Base-by-base conservation (phyloP, 345 rosid genomes). In the Eucalyptus globulus region DNA sequence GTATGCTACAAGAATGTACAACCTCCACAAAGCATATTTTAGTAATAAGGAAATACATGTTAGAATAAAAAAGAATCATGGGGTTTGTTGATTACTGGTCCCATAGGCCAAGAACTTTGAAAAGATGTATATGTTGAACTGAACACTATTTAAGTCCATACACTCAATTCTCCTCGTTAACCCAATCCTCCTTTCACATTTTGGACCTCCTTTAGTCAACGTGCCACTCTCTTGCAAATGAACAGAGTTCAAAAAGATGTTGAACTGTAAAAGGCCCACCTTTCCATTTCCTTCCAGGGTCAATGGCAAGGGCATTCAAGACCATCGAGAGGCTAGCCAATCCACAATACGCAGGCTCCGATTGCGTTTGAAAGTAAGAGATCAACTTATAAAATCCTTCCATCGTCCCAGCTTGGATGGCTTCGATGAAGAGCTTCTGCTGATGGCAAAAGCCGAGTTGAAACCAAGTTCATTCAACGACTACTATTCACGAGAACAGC, bases 291-390 rank as follows among this genome's bases (percentile, higher is more conserved):
- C 97, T 76, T 8, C 96, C 93, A 1, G 99, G 99, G 44, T 97
- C 99, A 87, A 97, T 96, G 27, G 98, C 94, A 76, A 97, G 99
- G 54, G 99, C 92, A 92, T 97, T 97, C 94, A 97, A 80, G 88
- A 97, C 97, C 97, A 97, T 93, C 43, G 98, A 93, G 87, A 97
- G 98, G 89, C 95, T 97, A 49, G 99, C 99, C 89, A 96, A 90
- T 44, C 99, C 99, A 91, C 98, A 97, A 91, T 93, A 96, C 0
- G 97, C 97, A 44, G 98, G 98, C 94, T 97, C 99, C 2, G 98
- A 97, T 80, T 97, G 99, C 8, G 99, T 97, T 92, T 97, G 98
- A 53, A 96, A 97, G 90, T 95, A 91, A 53, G 99, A 96, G 88
- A 96, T 95, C 91, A 97, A 90, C 93, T 91, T 94, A 89, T 92